Base-by-base conservation (phyloP, 2,329 filamentous ascomycete genomes). In the Uncinocarpus reesii region DNA sequence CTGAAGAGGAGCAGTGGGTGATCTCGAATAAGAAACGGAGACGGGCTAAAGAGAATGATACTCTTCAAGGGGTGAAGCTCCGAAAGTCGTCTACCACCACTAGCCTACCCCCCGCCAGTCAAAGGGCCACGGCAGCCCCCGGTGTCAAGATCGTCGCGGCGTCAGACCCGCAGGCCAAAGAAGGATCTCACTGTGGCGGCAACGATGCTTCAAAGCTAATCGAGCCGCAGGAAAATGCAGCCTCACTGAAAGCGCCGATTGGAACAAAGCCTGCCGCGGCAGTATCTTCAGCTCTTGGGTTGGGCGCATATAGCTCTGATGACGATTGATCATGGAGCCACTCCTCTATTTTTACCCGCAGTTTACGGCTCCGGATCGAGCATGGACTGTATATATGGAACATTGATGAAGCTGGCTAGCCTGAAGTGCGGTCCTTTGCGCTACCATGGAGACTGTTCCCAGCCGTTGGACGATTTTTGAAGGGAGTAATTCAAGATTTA, bases 11-110 rank as follows among this genome's bases (percentile, higher is more conserved):
- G 42, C 65, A 72, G 44, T 79, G 77, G 77, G 61, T 62, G 3
- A 65, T 69, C 13, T 65, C 67, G 10, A 67, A 67, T 16, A 69
- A 70, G 47, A 79, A 79, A 60, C 67, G 75, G 54, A 74, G 76
- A 54, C 73, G 74, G 48, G 68, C 63, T 52, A 73, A 71, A 56
- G 69, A 65, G 29, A 65, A 63, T 49, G 65, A 70, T 29, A 54
- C 58, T 16, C 57, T 68, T 41, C 55, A 64, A 10, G 61, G 66
- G 1, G 60, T 68, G 2, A 73, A 73, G 55, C 60, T 65, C 40
- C 64, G 69, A 44, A 72, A 70, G 54, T 54, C 60, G 15, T 70
- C 67, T 8, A 47, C 40, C 32, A 21, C 20, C 7, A 47, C 26
- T n/a, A 3, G 10, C 20, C n/a, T 36, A 21, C 20, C 31, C 15